Percentiles rank a stretch among this genome's conserved stretches.
Evolutionary conservation across 805 yeast species (phyloP).

Genomic region (Metschnikowia drakensbergensis): DNA sequence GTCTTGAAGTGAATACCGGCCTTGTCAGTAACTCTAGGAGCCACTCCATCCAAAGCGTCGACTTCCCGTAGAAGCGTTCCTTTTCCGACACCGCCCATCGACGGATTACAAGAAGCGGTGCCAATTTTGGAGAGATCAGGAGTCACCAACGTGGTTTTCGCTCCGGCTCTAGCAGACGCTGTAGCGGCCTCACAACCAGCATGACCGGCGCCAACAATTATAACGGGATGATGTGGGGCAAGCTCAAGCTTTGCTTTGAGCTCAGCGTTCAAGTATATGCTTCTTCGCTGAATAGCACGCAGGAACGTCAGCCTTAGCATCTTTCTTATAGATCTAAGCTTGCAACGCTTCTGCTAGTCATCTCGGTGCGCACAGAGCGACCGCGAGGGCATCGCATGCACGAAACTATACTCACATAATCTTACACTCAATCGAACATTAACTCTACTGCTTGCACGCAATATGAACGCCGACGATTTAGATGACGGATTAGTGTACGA

Average conservation of each 20-base stretch:
- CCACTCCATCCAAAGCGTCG: slow-evolving; percentile 94
- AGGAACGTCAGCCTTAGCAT: not conserved
- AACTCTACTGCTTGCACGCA: not conserved
- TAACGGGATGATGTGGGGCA: slow-evolving; percentile 53
- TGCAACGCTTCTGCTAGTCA: not conserved
- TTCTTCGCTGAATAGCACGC: slow-evolving; percentile 7
- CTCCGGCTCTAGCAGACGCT: slow-evolving; percentile 84
- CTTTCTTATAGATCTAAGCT: not conserved
- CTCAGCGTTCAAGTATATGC: slow-evolving; percentile 34
- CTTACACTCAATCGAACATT: not conserved
- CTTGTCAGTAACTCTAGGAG: slow-evolving; percentile 78
- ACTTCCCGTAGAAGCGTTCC: slow-evolving; percentile 90
- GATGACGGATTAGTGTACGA: slow-evolving; percentile 74
- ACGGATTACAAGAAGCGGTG: slow-evolving; percentile 95
- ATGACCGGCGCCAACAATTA: slow-evolving; percentile 96
- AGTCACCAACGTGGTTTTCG: slow-evolving; percentile 66
- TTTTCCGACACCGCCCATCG: slow-evolving; percentile 97
- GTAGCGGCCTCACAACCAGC: slow-evolving; percentile 98
- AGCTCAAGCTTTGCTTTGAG: slow-evolving; percentile 25
- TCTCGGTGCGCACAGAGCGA: slow-evolving; percentile 4
- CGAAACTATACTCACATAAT: not conserved
- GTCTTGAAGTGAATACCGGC: slow-evolving; percentile 93
- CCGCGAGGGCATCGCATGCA: slow-evolving; percentile 1
- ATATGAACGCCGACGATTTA: slow-evolving; percentile 53
- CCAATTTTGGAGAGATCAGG: slow-evolving; percentile 78